Conservation (phyloP, 1,284 basidiomycete genomes). For the Cryptococcus neoformans region DNA sequence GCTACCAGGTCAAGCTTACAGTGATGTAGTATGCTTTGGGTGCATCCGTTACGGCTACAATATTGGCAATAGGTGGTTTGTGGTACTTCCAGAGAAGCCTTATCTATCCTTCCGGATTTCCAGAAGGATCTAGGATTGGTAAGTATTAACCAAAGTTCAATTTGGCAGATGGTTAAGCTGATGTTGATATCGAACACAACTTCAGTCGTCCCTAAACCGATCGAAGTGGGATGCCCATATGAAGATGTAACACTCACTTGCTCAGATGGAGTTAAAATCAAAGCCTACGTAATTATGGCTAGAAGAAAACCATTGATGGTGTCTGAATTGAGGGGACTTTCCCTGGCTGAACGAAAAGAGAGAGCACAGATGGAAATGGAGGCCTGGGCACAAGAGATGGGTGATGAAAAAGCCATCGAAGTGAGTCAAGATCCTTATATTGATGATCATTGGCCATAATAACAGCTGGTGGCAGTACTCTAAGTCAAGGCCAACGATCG, state of each 20-base stretch:
- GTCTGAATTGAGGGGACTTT: slow-evolving; percentile 22
- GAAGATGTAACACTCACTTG: slow-evolving; percentile 67
- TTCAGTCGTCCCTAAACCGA: slow-evolving; percentile 67
- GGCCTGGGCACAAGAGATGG: slow-evolving; percentile 32
- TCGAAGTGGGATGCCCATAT: slow-evolving; percentile 65
- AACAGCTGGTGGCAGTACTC: slow-evolving; percentile 55
- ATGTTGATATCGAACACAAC: not conserved
- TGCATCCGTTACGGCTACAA: slow-evolving; percentile 20
- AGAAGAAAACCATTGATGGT: slow-evolving; percentile 21
- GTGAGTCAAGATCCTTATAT: slow-evolving; percentile 10
- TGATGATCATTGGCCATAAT: not conserved
- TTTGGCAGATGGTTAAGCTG: not conserved
- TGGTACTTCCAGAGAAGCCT: slow-evolving; percentile 81
- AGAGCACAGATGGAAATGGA: slow-evolving; percentile 20
- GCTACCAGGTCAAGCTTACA: no score
- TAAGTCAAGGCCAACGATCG: slow-evolving; percentile 68
- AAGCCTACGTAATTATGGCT: slow-evolving; percentile 60
- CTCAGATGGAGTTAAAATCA: slow-evolving; percentile 60
- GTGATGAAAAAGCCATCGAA: slow-evolving; percentile 26
- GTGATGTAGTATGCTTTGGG: slow-evolving; percentile 15
- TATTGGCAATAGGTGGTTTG: slow-evolving; percentile 61
- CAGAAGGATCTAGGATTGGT: slow-evolving; percentile 76
- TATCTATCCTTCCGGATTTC: slow-evolving; percentile 86
- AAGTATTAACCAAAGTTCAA: slow-evolving; percentile 14
- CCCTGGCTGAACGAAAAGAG: slow-evolving; percentile 21